Percentiles rank a stretch among this genome's conserved stretches.
Evolutionary conservation across 2,329 filamentous ascomycete species (phyloP).

Genomic region (Pseudocercospora macadamiae): DNA sequence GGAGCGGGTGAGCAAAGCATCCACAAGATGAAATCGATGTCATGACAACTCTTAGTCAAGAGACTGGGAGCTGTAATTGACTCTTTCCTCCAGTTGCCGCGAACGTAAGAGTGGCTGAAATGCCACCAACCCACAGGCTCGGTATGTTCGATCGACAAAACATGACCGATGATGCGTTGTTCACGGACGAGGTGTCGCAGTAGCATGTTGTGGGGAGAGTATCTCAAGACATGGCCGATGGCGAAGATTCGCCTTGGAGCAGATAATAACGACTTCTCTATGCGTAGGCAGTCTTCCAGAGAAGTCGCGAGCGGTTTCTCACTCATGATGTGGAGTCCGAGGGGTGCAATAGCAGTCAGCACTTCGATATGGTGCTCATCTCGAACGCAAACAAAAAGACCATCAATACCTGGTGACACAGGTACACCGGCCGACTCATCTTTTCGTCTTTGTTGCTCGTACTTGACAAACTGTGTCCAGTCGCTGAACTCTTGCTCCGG

Average conservation of each 20-base stretch:
- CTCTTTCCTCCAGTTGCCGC: slow-evolving; percentile 90
- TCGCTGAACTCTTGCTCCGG: slow-evolving; percentile 70
- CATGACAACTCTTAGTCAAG: slow-evolving; percentile 93
- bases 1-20: slow-evolving; percentile 73
- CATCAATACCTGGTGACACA: slow-evolving; percentile 51
- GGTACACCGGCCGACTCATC: slow-evolving; percentile 52
- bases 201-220: slow-evolving; percentile 88
- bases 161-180: slow-evolving; percentile 77
- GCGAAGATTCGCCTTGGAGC: slow-evolving; percentile 66
- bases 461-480: slow-evolving; percentile 77
- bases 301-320: slow-evolving; percentile 91
- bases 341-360: slow-evolving; percentile 70
- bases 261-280: slow-evolving; percentile 46
- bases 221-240: slow-evolving; percentile 90
- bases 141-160: slow-evolving; percentile 85
- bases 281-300: slow-evolving; percentile 74
- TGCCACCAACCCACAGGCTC: slow-evolving; percentile 98
- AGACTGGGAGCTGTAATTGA: slow-evolving; percentile 77
- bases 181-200: slow-evolving; percentile 76
- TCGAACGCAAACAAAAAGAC: slow-evolving; percentile 72
- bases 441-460: slow-evolving; percentile 66
- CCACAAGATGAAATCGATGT: slow-evolving; percentile 93
- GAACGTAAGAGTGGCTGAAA: slow-evolving; percentile 86
- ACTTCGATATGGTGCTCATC: slow-evolving; percentile 89
- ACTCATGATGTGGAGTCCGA: slow-evolving; percentile 81